Evolutionary conservation across 345 rosid genomes (phyloP), one percentile per base, ranked within the genome.

Genomic region (Lagerstroemia speciosa): DNA sequence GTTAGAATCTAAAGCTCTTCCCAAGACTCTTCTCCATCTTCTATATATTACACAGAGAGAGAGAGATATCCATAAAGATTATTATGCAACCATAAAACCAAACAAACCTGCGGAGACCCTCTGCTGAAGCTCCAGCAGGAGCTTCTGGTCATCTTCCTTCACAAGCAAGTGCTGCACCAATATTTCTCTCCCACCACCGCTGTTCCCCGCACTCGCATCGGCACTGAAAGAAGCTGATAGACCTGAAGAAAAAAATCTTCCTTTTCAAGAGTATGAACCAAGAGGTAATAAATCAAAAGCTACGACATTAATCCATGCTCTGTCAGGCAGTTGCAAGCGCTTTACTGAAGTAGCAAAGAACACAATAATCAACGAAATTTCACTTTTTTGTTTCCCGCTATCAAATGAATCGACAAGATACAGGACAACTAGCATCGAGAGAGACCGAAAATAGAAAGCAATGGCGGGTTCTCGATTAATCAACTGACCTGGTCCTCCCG

Each of bases 121-220:
- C 71, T 75, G 78, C 72, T 85, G 85, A 72, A 93, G 84, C 68
- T 87, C 85, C 31, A 67, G 26, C 68, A 93, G 74, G 61, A 90
- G 93, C 78, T 78, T 78, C 63, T 72, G 65, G 62, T 90, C 97
- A 58, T 81, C 84, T 75, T 81, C 88, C 82, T 90, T 87, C 27
- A 93, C 82, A 71, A 93, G 97, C 83, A 93, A 82, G 69, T 93
- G 97, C 73, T 93, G 92, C 69, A 93, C 97, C 73, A 90, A 70
- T 53, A 88, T 74, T 78, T 93, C 98, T 74, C 81, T 82, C 38
- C 67, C 78, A 62, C 65, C 98, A 76, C 82, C 81, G 36, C 64
- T 76, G 65, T 66, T 75, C 74, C 66, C 84, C 60, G 78, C 67
- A 24, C 72, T 62, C 69, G 84, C 67, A 37, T 66, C 84, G 38